phyloP scores from a whole-genome alignment of 2,329 filamentous ascomycete species.

The Exophiala lecanii-corni region DNA sequence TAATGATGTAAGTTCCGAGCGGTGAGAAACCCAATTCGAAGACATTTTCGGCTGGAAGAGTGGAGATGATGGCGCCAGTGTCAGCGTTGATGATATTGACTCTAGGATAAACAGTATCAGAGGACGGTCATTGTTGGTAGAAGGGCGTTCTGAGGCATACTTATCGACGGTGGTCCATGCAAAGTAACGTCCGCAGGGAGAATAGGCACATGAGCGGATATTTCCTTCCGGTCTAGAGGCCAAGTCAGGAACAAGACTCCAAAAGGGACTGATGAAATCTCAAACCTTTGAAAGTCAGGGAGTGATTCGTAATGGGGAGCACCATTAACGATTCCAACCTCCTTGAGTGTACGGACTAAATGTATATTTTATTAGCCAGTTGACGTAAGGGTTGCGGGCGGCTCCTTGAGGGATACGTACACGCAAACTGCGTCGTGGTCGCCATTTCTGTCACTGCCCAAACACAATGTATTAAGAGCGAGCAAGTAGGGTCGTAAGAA shows the following conservation, averaged over 20 bases:
- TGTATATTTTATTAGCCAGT: background rate
- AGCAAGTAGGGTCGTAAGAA: background rate
- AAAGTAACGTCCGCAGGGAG: constrained; percentile 91
- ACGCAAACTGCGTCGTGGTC: constrained; percentile 88
- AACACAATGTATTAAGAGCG: background rate
- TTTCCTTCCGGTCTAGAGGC: constrained; percentile 76
- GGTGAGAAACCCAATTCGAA: constrained; percentile 95
- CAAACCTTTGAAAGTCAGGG: constrained; percentile 65
- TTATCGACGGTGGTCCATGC: constrained; percentile 84
- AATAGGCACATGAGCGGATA: constrained; percentile 91
- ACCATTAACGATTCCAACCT: constrained; percentile 88
- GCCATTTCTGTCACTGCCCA: constrained; percentile 55
- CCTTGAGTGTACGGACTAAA: constrained; percentile 85
- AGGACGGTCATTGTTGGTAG: background rate
- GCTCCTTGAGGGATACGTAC: constrained; percentile 38
- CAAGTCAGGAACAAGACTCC: constrained; percentile 8
- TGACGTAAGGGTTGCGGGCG: background rate
- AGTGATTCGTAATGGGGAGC: constrained; percentile 82
- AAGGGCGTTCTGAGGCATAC: constrained; percentile 34
- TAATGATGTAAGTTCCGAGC: constrained; percentile 85
- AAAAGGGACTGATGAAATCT: too few relatives aligned
- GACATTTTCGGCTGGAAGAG: constrained; percentile 74
- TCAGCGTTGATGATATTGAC: constrained; percentile 82
- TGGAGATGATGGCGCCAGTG: constrained; percentile 67
- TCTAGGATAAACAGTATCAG: constrained; percentile 36